Percentiles rank a stretch among this genome's conserved stretches.
Conservation (phyloP, 2,329 filamentous ascomycete species). For the Xylariales sp. region DNA sequence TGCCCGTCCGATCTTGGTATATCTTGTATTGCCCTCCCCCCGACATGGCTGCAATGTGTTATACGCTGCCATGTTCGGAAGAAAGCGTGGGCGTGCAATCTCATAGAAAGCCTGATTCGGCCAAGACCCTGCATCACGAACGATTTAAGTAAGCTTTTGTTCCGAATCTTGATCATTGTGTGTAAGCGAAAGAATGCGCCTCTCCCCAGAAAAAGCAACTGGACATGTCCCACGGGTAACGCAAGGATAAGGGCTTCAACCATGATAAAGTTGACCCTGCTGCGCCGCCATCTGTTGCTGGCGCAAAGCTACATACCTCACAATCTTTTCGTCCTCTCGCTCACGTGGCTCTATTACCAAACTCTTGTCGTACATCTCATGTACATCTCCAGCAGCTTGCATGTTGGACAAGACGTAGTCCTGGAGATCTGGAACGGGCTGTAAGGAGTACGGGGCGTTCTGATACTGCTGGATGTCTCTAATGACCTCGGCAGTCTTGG, state of each 20-base stretch:
- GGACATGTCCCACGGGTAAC: slow-evolving; percentile 10
- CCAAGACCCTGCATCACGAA: slow-evolving; percentile 45
- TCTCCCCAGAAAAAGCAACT: slow-evolving; percentile 7
- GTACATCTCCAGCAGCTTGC: slow-evolving; percentile 90
- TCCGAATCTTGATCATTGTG: slow-evolving; percentile 7
- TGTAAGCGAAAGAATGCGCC: slow-evolving; percentile 6
- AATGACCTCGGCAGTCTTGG: slow-evolving; percentile 97
- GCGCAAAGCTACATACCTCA: slow-evolving; percentile 64
- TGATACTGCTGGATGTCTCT: slow-evolving; percentile 98
- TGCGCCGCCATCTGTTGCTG: slow-evolving; percentile 21
- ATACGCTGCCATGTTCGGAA: not conserved
- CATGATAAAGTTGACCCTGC: slow-evolving; percentile 18
- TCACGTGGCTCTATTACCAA: slow-evolving; percentile 89
- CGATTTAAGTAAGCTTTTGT: slow-evolving; percentile 18
- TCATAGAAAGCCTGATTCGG: slow-evolving; percentile 58
- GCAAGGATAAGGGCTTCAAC: slow-evolving; percentile 13
- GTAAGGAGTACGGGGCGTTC: slow-evolving; percentile 90
- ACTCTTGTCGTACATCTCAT: slow-evolving; percentile 99
- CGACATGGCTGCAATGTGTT: not conserved
- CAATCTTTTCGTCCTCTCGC: slow-evolving; percentile 98
- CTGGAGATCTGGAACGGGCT: slow-evolving; percentile 85
- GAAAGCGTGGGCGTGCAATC: slow-evolving; percentile 5
- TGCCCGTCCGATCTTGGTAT: not conserved
- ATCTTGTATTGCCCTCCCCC: no score
- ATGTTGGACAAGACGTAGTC: slow-evolving; percentile 97